Conservation (phyloP, 371 early-diverging fungal genomes). For the Mucor racemosus region DNA sequence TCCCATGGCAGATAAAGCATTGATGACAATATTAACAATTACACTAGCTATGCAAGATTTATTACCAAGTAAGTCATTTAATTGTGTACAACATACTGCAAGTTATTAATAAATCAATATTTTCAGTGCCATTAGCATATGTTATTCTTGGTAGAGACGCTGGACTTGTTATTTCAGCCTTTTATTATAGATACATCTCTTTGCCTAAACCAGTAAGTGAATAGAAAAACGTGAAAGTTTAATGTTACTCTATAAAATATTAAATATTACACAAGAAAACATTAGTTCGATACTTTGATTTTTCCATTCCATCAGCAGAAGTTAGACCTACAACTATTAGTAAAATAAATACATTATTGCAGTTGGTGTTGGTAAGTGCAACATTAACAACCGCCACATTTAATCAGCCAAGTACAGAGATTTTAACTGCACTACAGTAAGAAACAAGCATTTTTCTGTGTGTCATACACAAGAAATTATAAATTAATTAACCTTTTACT, state of each 20-base stretch:
- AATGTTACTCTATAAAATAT: slow-evolving; percentile 11
- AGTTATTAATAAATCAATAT: neutral
- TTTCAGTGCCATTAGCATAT: slow-evolving; percentile 72
- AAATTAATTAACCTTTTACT: slow-evolving; percentile 1
- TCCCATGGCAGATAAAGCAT: slow-evolving; percentile 92
- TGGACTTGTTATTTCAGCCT: slow-evolving; percentile 75
- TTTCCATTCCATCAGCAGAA: slow-evolving; percentile 89
- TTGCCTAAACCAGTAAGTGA: slow-evolving; percentile 79
- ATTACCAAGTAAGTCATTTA: slow-evolving; percentile 69
- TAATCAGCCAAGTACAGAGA: slow-evolving; percentile 29
- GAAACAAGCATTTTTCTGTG: neutral
- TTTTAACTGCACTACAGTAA: slow-evolving; percentile 49
- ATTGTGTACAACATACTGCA: neutral
- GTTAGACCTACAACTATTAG: slow-evolving; percentile 86
- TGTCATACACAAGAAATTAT: neutral
- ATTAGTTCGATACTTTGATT: slow-evolving; percentile 82
- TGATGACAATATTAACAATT: slow-evolving; percentile 90
- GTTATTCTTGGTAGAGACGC: slow-evolving; percentile 89
- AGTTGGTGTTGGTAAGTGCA: slow-evolving; percentile 78
- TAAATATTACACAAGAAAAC: slow-evolving; percentile 68
- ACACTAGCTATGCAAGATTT: slow-evolving; percentile 75
- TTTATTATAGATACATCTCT: slow-evolving; percentile 86
- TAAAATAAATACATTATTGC: slow-evolving; percentile 88
- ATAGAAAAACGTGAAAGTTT: slow-evolving; percentile 13
- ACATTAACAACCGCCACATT: slow-evolving; percentile 61